phyloP scores from a whole-genome alignment of 2,329 filamentous ascomycete genomes.

The Talaromyces atroroseus region DNA sequence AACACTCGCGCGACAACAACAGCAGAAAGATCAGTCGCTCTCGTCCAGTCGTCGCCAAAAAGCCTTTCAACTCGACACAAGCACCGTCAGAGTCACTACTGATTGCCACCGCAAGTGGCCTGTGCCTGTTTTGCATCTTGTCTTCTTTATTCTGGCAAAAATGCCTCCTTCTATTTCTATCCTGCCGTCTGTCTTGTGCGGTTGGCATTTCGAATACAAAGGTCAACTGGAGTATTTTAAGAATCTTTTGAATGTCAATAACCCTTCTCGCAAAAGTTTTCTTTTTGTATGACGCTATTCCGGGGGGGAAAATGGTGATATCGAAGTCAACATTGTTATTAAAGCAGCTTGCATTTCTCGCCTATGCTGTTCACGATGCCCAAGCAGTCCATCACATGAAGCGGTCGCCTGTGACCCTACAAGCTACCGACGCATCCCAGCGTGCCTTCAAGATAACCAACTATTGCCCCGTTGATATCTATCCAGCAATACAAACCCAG shows the following conservation, averaged over 20 bases:
- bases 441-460: conserved; percentile 66
- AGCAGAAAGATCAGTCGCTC: not conserved
- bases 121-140: not conserved
- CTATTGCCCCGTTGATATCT: conserved; percentile 64
- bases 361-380: not conserved
- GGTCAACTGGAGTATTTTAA: not conserved
- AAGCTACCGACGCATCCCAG: conserved; percentile 28
- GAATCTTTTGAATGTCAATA: not conserved
- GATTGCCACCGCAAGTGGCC: not conserved
- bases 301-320: not conserved
- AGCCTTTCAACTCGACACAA: not conserved
- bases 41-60: conserved; percentile 2
- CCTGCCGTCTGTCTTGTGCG: not conserved
- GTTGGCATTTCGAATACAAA: not conserved
- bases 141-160: not conserved
- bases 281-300: not conserved
- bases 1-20: not conserved
- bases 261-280: not conserved
- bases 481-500: conserved; percentile 71
- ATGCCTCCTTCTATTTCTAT: not conserved
- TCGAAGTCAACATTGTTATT: not conserved
- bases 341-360: not conserved
- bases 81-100: not conserved
- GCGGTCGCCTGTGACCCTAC: conserved; percentile 17
- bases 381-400: conserved; percentile 23